Evolutionary conservation across 805 yeast species (phyloP).

Genomic region (Geotrichum ghanense): DNA sequence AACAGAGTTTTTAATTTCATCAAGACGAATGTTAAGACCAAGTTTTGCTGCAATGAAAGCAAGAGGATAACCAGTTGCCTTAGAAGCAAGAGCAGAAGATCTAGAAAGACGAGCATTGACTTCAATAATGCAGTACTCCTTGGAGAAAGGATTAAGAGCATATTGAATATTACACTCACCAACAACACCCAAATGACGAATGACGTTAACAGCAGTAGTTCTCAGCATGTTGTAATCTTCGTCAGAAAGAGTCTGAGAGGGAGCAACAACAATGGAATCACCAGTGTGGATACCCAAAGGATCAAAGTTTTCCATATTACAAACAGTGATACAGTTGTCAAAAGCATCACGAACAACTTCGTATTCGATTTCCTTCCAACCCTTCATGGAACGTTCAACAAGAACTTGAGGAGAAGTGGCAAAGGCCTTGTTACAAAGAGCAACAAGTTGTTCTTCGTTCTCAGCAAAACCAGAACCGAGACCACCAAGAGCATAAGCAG

Average conservation of each 20-base stretch:
- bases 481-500: conserved; percentile 97
- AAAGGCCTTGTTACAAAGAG: conserved; percentile 80
- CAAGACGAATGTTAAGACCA: conserved; percentile 84
- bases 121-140: conserved; percentile 94
- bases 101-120: conserved; percentile 96
- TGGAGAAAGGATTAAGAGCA: conserved; percentile 85
- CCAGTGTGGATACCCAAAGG: conserved; percentile 98
- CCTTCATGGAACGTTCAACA: conserved; percentile 94
- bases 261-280: conserved; percentile 98
- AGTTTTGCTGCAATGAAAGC: conserved; percentile 97
- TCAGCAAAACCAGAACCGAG: conserved; percentile 96
- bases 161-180: conserved; percentile 99
- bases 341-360: conserved; percentile 97
- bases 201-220: conserved; percentile 94
- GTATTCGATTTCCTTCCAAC: conserved; percentile 98
- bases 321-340: conserved; percentile 96
- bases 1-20: conserved; percentile 85
- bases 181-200: conserved; percentile 95
- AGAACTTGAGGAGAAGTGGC: conserved; percentile 94
- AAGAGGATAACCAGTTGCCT: conserved; percentile 97
- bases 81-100: conserved; percentile 97
- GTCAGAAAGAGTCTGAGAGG: conserved; percentile 93
- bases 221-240: conserved; percentile 97
- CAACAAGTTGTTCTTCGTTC: conserved; percentile 70
- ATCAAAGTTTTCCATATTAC: conserved; percentile 98